These are phyloP conservation scores for Hortaea sp. DNA, from an alignment of 2,329 filamentous ascomycete genomes.

Conservation along the genomic window DNA sequence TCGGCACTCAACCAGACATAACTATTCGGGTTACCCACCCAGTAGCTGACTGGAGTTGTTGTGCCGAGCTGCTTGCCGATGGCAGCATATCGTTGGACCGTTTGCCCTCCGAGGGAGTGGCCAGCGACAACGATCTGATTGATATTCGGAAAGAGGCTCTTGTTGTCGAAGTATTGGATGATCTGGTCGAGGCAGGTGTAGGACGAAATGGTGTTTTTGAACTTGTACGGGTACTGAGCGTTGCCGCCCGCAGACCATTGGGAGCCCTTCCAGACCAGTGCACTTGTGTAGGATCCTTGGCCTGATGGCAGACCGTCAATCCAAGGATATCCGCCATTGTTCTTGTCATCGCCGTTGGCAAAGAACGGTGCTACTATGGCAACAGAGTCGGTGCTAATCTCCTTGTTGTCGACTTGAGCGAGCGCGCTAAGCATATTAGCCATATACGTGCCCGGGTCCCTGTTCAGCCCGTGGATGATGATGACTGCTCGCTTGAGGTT, in stretches of 20 bases:
- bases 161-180: constrained; percentile 26
- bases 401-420: constrained; percentile 14
- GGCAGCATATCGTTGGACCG: constrained; percentile 26
- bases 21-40: constrained; percentile 28
- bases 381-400: constrained; percentile 22
- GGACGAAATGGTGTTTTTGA: constrained; percentile 17
- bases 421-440: constrained; percentile 24
- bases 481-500: constrained; percentile 24
- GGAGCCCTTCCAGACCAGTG: constrained; percentile 26
- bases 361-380: constrained; percentile 27
- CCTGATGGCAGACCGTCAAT: constrained; percentile 16
- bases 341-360: constrained; percentile 28
- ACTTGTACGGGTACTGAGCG: constrained; percentile 23
- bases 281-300: constrained; percentile 22
- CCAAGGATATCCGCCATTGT: constrained; percentile 24
- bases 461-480: constrained; percentile 25
- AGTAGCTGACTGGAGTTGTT: constrained; percentile 20
- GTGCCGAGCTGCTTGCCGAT: constrained; percentile 19
- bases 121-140: constrained; percentile 29
- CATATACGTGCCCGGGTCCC: constrained; percentile 27
- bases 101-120: constrained; percentile 27
- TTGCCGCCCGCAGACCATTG: constrained; percentile 25
- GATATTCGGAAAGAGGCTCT: constrained; percentile 24
- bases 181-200: constrained; percentile 27
- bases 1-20: constrained; percentile 24